Conservation (phyloP, 139 green algal genomes). For the Pedinophyceae sp. region DNA sequence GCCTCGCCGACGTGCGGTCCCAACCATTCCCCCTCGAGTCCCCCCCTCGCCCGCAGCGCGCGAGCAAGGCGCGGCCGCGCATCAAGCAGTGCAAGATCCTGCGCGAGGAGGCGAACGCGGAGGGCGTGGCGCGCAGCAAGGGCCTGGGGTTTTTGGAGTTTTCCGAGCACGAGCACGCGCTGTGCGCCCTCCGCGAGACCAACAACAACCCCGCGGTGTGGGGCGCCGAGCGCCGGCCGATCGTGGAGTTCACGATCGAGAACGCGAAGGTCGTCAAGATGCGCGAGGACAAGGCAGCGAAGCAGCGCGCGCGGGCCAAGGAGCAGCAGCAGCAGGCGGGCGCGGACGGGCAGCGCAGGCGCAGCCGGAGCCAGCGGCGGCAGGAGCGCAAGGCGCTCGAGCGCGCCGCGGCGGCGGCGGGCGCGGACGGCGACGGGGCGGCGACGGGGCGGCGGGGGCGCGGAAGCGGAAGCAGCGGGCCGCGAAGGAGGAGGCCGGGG, state of each 20-base stretch:
- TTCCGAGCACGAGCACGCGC: slow-evolving; percentile 59
- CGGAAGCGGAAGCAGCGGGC: slow-evolving; percentile 15
- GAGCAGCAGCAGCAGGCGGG: slow-evolving; percentile 1
- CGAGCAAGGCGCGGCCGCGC: slow-evolving; percentile 55
- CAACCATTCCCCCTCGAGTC: too few relatives aligned
- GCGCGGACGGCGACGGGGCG: background rate
- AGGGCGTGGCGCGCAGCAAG: slow-evolving; percentile 5
- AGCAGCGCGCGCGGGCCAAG: slow-evolving; percentile 4
- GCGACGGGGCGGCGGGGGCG: slow-evolving; percentile 4
- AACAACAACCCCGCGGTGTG: slow-evolving; percentile 88
- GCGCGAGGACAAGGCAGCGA: slow-evolving; percentile 15
- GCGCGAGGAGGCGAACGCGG: slow-evolving; percentile 31
- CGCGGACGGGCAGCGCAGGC: background rate
- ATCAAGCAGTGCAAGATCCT: slow-evolving; percentile 72
- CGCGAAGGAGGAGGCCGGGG: slow-evolving; percentile 4
- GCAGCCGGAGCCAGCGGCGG: slow-evolving; percentile 11
- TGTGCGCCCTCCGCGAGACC: slow-evolving; percentile 72
- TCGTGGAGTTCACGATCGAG: slow-evolving; percentile 82
- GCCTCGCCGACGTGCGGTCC: too few relatives aligned
- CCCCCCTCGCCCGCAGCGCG: too few relatives aligned
- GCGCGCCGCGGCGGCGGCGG: too few relatives aligned
- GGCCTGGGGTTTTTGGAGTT: slow-evolving; percentile 91
- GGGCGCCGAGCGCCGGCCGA: slow-evolving; percentile 37
- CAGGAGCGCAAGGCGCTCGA: background rate
- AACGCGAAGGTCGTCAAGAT: slow-evolving; percentile 50